phyloP scores from a whole-genome alignment of 2,329 filamentous ascomycete species.

The Didymella glomerata region DNA sequence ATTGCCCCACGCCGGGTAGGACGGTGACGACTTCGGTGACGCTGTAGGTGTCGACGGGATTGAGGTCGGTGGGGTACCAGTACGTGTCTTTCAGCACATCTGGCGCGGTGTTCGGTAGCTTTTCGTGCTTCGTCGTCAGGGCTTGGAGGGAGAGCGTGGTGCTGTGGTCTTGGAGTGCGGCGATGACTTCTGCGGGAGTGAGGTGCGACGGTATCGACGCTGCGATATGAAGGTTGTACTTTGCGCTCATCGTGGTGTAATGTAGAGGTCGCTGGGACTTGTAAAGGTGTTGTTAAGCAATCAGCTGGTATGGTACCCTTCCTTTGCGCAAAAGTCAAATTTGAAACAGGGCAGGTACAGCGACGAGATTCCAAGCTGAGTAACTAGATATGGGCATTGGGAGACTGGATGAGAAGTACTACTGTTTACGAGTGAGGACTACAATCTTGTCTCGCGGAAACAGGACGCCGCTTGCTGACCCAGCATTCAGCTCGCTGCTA shows the following conservation, averaged over 20 bases:
- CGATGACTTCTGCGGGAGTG: constrained; percentile 36
- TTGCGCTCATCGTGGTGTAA: constrained; percentile 33
- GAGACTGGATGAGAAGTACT: too few species aligned
- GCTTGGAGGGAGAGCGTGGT: constrained; percentile 47
- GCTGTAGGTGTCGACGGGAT: constrained; percentile 39
- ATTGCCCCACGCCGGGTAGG: constrained; percentile 43
- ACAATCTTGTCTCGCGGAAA: too few species aligned
- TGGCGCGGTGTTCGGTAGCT: constrained; percentile 34
- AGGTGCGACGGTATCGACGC: constrained; percentile 42
- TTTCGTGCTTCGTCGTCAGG: constrained; percentile 41
- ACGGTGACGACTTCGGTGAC: constrained; percentile 45
- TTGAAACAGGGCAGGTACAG: too few species aligned
- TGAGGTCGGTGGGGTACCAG: constrained; percentile 45
- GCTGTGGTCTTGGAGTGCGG: constrained; percentile 47
- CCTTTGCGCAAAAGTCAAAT: background rate
- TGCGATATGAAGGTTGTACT: constrained; percentile 45
- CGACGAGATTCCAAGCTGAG: too few species aligned
- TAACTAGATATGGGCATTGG: too few species aligned
- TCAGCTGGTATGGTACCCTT: background rate
- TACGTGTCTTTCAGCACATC: constrained; percentile 45
- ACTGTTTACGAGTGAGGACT: too few species aligned
- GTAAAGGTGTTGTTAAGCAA: background rate
- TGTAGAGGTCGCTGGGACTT: background rate
- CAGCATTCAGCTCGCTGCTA: constrained; percentile 12
- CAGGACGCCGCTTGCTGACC: constrained; percentile 11